Conservation (phyloP, 2,329 filamentous ascomycete genomes). For the Penicillium oxalicum region DNA sequence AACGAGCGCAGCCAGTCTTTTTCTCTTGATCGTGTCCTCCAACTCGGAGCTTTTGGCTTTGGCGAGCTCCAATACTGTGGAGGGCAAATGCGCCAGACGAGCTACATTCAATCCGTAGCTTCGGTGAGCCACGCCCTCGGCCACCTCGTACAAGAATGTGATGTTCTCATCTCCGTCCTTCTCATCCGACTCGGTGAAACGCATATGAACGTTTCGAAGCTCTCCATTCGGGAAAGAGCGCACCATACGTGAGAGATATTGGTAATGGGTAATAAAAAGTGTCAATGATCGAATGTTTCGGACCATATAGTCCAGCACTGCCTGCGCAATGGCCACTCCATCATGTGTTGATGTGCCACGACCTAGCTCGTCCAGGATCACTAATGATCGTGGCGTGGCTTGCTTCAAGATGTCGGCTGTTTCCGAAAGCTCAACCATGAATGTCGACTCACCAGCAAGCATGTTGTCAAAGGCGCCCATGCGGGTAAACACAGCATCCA, state of each 20-base stretch:
- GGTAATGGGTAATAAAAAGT: conserved; percentile 97
- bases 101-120: conserved; percentile 95
- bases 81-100: conserved; percentile 72
- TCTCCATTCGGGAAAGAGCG: conserved; percentile 59
- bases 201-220: conserved; percentile 89
- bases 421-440: conserved; percentile 96
- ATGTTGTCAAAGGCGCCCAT: conserved; percentile 97
- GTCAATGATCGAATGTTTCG: conserved; percentile 69
- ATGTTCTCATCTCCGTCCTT: conserved; percentile 69
- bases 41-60: conserved; percentile 72
- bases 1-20: conserved; percentile 48
- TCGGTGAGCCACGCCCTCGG: conserved; percentile 83
- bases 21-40: conserved; percentile 64
- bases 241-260: conserved; percentile 70
- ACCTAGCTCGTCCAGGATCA: conserved; percentile 92
- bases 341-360: conserved; percentile 92
- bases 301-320: conserved; percentile 80
- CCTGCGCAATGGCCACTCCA: conserved; percentile 89
- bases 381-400: conserved; percentile 74
- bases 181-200: conserved; percentile 58
- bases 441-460: conserved; percentile 88
- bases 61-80: conserved; percentile 70
- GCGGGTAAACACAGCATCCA: conserved; percentile 88
- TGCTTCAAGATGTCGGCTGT: conserved; percentile 85
- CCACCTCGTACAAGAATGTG: conserved; percentile 91